These are phyloP conservation scores for Moesziomyces parantarcticus DNA, from an alignment of 1,284 basidiomycete species.

Conservation along the genomic window DNA sequence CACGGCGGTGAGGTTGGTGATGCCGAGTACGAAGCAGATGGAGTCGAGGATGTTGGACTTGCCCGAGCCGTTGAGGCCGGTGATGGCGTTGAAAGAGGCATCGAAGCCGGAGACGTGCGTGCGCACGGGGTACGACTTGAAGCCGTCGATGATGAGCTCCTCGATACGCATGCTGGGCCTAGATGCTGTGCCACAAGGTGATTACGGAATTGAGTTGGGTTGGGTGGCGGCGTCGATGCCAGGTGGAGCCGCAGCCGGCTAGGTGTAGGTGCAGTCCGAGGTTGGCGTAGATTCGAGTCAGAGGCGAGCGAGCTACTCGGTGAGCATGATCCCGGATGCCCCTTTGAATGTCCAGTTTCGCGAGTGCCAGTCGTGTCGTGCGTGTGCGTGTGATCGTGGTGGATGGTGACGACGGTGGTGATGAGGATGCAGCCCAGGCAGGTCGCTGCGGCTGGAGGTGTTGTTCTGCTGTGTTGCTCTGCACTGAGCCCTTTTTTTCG, in stretches of 20 bases:
- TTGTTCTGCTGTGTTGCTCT: background rate
- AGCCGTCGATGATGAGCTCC: conserved; percentile 71
- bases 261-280: too few species aligned
- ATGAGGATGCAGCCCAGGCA: background rate
- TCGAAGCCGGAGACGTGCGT: conserved; percentile 96
- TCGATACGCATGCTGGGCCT: conserved; percentile 67
- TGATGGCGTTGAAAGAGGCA: conserved; percentile 96
- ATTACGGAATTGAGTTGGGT: too few species aligned
- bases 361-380: too few species aligned
- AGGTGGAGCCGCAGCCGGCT: too few species aligned
- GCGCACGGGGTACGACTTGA: conserved; percentile 82
- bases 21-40: conserved; percentile 67
- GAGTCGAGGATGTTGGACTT: conserved; percentile 72
- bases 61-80: conserved; percentile 83
- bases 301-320: too few species aligned
- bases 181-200: background rate
- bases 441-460: background rate
- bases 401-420: conserved; percentile 1
- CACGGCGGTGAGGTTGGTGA: conserved; percentile 70
- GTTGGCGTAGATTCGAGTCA: too few species aligned
- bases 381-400: background rate
- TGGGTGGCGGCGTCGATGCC: too few species aligned
- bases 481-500: too few species aligned
- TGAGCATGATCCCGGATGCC: background rate
- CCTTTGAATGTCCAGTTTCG: background rate